Evolutionary conservation across 495 filamentous ascomycete genomes (phyloP).

Genomic region (Letharia columbiana): DNA sequence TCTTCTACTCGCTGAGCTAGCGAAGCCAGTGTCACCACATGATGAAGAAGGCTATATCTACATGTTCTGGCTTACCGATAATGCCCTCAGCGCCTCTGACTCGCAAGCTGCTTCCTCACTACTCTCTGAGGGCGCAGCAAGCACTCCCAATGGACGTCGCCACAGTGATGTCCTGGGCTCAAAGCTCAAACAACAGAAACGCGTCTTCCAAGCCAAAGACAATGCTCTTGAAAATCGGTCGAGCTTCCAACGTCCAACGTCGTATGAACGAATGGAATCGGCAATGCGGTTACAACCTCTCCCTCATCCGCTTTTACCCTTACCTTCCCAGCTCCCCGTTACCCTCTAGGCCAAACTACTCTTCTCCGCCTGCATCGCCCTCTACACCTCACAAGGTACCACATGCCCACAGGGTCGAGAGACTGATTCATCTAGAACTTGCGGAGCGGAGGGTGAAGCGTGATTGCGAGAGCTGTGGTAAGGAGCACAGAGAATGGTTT

Average conservation of each 20-base stretch:
- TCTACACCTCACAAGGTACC: constrained; percentile 53
- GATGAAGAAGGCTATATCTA: constrained; percentile 95
- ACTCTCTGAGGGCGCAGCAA: constrained; percentile 35
- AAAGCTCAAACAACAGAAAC: neutral
- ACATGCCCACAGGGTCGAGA: constrained; percentile 80
- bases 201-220: constrained; percentile 31
- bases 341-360: constrained; percentile 23
- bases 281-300: constrained; percentile 83
- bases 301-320: constrained; percentile 85
- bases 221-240: constrained; percentile 85
- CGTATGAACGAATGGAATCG: constrained; percentile 85
- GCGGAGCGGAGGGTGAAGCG: constrained; percentile 56
- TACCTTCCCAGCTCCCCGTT: constrained; percentile 52
- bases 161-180: constrained; percentile 54
- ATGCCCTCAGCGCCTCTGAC: constrained; percentile 36
- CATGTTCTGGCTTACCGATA: constrained; percentile 83
- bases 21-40: constrained; percentile 65
- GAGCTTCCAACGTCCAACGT: constrained; percentile 82
- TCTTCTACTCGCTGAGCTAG: constrained; percentile 60
- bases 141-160: constrained; percentile 35
- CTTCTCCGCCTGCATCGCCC: constrained; percentile 29
- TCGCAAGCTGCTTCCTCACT: constrained; percentile 51
- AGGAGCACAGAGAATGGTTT: constrained; percentile 93
- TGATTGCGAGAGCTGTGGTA: constrained; percentile 70
- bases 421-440: constrained; percentile 85